These are phyloP conservation scores for Toxoplasma gondii DNA, from an alignment of 169 alveolate species.

Conservation along the genomic window DNA sequence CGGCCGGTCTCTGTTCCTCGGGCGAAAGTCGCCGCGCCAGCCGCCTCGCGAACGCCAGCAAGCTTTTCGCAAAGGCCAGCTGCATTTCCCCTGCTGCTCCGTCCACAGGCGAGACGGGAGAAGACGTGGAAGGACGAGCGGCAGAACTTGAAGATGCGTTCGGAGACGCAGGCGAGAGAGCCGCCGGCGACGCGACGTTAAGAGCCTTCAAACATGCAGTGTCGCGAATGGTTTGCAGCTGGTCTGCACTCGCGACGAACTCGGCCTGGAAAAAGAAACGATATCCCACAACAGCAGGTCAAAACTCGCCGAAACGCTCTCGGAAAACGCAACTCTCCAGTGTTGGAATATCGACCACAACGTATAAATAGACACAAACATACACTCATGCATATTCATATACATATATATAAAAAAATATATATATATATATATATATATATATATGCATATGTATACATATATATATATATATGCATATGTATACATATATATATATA, in stretches of 20 bases:
- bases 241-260: background rate
- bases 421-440: no score
- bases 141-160: no score
- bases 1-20: background rate
- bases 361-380: background rate
- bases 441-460: no score
- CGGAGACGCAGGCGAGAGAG: background rate
- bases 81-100: background rate
- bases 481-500: no score
- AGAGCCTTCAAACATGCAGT: constrained; percentile 15
- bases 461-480: no score
- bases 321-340: background rate
- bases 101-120: background rate
- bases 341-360: no score
- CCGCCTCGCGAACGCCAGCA: background rate
- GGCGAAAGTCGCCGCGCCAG: background rate
- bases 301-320: background rate
- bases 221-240: constrained; percentile 23
- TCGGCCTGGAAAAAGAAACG: background rate
- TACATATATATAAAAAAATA: no score
- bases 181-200: background rate
- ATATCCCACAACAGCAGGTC: no score
- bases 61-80: constrained; percentile 11
- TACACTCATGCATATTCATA: background rate
- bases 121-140: background rate